Conservation (phyloP, 140 eudicot species). For the Ambrosia hybrid region DNA sequence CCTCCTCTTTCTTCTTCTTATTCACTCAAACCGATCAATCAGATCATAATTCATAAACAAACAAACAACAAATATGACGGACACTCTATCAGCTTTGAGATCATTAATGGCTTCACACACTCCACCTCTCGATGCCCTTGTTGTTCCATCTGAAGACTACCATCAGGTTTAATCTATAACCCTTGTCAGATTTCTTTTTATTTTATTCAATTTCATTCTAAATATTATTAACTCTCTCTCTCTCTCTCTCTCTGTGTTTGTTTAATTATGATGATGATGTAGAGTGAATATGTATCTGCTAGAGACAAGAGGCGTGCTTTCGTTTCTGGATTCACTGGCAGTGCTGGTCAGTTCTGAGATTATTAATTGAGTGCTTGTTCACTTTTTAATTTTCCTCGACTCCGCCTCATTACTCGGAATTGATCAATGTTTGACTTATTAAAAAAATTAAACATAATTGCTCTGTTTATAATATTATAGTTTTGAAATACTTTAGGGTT, state of each 20-base stretch:
- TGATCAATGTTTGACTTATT: too few relatives aligned
- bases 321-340: slow-evolving; percentile 95
- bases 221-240: too few relatives aligned
- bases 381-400: too few relatives aligned
- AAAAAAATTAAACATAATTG: too few relatives aligned
- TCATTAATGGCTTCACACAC: slow-evolving; percentile 91
- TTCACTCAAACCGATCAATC: slow-evolving; percentile 14
- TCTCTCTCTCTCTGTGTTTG: too few relatives aligned
- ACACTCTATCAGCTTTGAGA: slow-evolving; percentile 62
- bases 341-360: slow-evolving; percentile 69
- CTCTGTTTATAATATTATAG: too few relatives aligned
- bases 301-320: slow-evolving; percentile 90
- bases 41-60: slow-evolving; percentile 9
- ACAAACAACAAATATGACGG: slow-evolving; percentile 39
- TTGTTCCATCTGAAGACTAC: slow-evolving; percentile 97
- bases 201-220: too few relatives aligned
- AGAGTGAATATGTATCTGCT: slow-evolving; percentile 96
- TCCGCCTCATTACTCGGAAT: too few relatives aligned
- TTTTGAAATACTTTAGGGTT: too few relatives aligned
- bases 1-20: too few relatives aligned
- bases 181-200: too few relatives aligned
- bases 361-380: too few relatives aligned
- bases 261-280: not conserved
- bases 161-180: slow-evolving; percentile 61
- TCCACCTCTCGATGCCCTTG: slow-evolving; percentile 90